phyloP scores from a whole-genome alignment of 495 filamentous ascomycete species.

The Cercophora scortea region DNA sequence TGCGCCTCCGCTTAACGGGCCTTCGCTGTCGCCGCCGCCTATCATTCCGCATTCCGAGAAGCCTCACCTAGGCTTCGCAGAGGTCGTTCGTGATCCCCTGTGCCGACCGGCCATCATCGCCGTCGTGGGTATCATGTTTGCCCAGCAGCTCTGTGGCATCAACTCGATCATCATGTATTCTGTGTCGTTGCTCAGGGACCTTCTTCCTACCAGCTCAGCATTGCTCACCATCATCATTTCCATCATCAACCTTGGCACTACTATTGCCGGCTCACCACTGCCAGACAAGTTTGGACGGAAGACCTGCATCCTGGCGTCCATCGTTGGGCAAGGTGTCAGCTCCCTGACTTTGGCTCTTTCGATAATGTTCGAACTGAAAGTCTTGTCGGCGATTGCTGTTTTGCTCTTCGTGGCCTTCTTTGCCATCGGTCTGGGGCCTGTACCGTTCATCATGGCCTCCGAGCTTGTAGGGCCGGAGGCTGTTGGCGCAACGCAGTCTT shows the following conservation, averaged over 20 bases:
- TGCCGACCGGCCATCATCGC: constrained; percentile 74
- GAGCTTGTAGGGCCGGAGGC: constrained; percentile 85
- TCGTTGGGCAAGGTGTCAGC: constrained; percentile 72
- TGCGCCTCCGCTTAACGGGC: constrained; percentile 34
- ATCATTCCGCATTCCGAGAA: constrained; percentile 23
- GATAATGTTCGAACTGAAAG: constrained; percentile 58
- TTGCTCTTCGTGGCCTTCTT: constrained; percentile 83
- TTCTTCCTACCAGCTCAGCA: constrained; percentile 70
- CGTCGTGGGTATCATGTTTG: constrained; percentile 83
- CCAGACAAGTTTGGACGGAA: constrained; percentile 85
- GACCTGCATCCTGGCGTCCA: constrained; percentile 68
- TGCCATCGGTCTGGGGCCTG: constrained; percentile 82
- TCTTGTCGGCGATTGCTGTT: constrained; percentile 70
- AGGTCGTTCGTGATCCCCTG: constrained; percentile 53
- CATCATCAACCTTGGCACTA: constrained; percentile 76
- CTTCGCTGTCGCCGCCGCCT: constrained; percentile 21
- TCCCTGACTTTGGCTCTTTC: constrained; percentile 68
- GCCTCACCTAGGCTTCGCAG: constrained; percentile 56
- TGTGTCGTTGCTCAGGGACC: constrained; percentile 70
- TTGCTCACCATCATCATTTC: constrained; percentile 80
- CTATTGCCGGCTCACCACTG: constrained; percentile 68
- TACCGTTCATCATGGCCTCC: constrained; percentile 87
- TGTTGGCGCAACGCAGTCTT: constrained; percentile 80
- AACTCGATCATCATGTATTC: constrained; percentile 99
- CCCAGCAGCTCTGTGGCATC: constrained; percentile 87